Base-by-base conservation (phyloP, 805 yeast genomes). In the Kuraishia molischiana region DNA sequence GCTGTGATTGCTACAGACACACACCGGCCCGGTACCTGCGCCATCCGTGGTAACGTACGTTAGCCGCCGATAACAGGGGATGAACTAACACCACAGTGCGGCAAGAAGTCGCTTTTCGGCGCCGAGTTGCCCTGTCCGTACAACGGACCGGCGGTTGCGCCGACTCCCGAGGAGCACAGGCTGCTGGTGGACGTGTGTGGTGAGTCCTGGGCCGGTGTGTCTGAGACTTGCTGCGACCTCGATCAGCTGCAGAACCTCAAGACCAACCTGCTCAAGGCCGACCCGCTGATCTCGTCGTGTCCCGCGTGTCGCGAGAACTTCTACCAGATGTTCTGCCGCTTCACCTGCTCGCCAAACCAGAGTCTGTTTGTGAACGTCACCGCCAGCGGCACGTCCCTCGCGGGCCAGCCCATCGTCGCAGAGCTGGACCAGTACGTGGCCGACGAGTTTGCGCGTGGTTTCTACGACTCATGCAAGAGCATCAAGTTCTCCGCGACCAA, bases 401-500 rank as follows among this genome's bases (percentile, higher is more conserved):
- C 74, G 1, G 75, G 75, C 11, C 52, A 64, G 32, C 72, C 66
- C 0, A 71, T 85, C 4, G 95, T 87, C 1, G 68, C 79, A 1
- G 95, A 82, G 52, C 58, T 87, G 34, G 74, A 77, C 32, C 77
- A 77, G 47, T 79, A 52, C 48, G 73, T 85, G 4, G 74, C 73
- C 41, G 65, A 72, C 1, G 49, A 49, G 1, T 74, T 76, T 64
- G 95, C 95, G 0, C 49, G 66, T 0, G 63, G 50, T 2, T 76
- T 90, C 49, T 90, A 64, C 53, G 82, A 87, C 40, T 85, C 95
- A 2, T 90, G 98, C 62, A 83, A 83, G 48, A 77, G 79, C 44
- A 81, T 90, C 54, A 87, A 90, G 59, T 89, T 92, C 56, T 77
- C 90, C 3, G 95, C 96, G 5, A 87, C 97, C 2, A 90, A 89